These are phyloP conservation scores for Fagopyrum esculentum DNA, from an alignment of 148 eudicot species.

Conservation along the genomic window DNA sequence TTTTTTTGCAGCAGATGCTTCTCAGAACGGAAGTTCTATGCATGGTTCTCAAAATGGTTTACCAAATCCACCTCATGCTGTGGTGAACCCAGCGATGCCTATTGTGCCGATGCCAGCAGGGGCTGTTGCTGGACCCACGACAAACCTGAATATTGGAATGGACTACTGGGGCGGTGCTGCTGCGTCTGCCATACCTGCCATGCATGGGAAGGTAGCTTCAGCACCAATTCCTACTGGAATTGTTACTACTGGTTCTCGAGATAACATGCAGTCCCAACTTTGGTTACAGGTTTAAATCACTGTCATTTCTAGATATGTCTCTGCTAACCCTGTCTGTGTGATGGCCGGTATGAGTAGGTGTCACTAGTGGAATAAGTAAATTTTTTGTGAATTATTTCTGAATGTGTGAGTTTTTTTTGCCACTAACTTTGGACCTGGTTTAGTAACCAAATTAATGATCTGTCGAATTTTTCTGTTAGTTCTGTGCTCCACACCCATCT, in stretches of 20 bases:
- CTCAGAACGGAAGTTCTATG: slow-evolving; percentile 63
- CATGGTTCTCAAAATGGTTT: slow-evolving; percentile 70
- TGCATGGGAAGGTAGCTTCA: slow-evolving; percentile 61
- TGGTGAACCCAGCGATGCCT: slow-evolving; percentile 54
- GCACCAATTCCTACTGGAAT: slow-evolving; percentile 65
- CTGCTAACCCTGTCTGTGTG: neutral
- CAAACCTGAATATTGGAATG: slow-evolving; percentile 95
- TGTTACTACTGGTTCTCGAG: slow-evolving; percentile 70
- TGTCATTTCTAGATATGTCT: neutral
- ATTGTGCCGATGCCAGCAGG: slow-evolving; percentile 56
- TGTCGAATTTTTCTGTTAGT: neutral
- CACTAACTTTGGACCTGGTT: neutral
- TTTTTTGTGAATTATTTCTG: neutral
- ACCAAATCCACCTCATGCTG: slow-evolving; percentile 39
- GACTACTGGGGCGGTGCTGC: slow-evolving; percentile 83
- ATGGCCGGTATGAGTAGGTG: neutral
- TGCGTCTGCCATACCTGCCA: slow-evolving; percentile 51
- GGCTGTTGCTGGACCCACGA: slow-evolving; percentile 67
- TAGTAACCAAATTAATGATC: neutral
- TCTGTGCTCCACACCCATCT: neutral
- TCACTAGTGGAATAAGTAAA: neutral
- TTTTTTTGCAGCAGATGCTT: slow-evolving; percentile 40
- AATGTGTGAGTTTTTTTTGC: neutral
- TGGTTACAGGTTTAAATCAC: slow-evolving; percentile 69
- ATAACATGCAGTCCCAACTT: slow-evolving; percentile 70